Evolutionary conservation across 192 early-diverging fungal genomes (phyloP).

Genomic region (Backusella liffmaniae): DNA sequence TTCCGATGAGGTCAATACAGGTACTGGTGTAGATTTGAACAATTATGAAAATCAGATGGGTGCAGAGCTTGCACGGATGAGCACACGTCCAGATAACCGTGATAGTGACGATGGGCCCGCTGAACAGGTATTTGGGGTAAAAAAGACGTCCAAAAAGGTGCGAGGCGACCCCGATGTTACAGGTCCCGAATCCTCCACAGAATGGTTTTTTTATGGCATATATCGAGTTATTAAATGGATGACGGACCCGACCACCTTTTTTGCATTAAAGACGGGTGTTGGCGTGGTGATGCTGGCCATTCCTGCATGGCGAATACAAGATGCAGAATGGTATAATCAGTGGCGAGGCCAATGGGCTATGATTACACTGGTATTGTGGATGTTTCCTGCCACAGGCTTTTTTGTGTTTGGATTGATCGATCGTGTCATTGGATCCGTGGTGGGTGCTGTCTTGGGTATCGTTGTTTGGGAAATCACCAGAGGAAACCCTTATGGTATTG

Average conservation of each 20-base stretch:
- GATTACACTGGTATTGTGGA: slow-evolving; percentile 29
- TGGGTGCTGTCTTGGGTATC: slow-evolving; percentile 23
- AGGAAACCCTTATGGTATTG: slow-evolving; percentile 22
- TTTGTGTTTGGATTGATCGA: slow-evolving; percentile 27
- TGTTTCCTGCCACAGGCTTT: slow-evolving; percentile 26
- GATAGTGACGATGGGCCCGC: not conserved
- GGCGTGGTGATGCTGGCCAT: slow-evolving; percentile 20
- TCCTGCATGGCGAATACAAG: slow-evolving; percentile 20
- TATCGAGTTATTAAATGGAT: slow-evolving; percentile 23
- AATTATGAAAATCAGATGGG: slow-evolving; percentile 1
- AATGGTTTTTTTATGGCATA: slow-evolving; percentile 27
- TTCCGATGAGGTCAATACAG: not conserved
- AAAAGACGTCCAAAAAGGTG: not conserved
- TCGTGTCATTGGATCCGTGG: slow-evolving; percentile 27
- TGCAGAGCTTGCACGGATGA: not conserved
- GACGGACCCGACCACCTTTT: slow-evolving; percentile 11
- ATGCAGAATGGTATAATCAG: slow-evolving; percentile 22
- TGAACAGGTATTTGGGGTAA: not conserved
- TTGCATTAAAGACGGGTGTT: slow-evolving; percentile 33
- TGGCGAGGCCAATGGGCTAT: slow-evolving; percentile 37
- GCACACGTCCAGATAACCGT: slow-evolving; percentile 5
- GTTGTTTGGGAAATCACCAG: slow-evolving; percentile 30
- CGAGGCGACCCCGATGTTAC: slow-evolving; percentile 32
- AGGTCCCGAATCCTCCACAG: slow-evolving; percentile 4
- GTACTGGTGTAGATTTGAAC: not conserved